phyloP scores from a whole-genome alignment of 352 stramenopile species.

The Pythium periplocum region DNA sequence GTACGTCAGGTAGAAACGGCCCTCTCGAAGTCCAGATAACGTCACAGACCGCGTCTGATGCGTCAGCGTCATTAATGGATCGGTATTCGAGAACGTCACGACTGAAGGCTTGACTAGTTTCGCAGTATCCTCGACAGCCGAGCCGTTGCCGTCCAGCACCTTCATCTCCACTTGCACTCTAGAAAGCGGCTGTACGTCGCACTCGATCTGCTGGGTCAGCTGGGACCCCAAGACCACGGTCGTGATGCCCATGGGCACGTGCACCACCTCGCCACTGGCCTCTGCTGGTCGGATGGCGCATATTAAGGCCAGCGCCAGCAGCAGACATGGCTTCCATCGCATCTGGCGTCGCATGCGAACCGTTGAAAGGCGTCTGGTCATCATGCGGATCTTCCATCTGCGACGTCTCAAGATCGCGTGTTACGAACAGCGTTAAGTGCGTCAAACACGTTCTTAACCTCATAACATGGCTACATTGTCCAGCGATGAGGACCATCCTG shows the following conservation, averaged over 20 bases:
- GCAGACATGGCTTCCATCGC: too few species aligned
- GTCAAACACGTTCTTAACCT: too few species aligned
- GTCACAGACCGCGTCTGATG: slow-evolving; percentile 35
- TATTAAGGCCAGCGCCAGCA: too few species aligned
- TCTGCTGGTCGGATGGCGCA: too few species aligned
- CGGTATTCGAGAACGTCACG: slow-evolving; percentile 28
- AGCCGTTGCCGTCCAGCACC: slow-evolving; percentile 31
- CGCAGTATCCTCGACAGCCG: neutral
- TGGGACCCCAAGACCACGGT: slow-evolving; percentile 31
- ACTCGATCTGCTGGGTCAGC: slow-evolving; percentile 38
- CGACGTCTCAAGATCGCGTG: too few species aligned
- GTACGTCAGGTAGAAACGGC: slow-evolving; percentile 62
- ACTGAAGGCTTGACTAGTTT: slow-evolving; percentile 31
- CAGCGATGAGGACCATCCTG: too few species aligned
- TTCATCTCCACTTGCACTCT: slow-evolving; percentile 39
- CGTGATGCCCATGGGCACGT: slow-evolving; percentile 51
- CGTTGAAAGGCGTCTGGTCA: too few species aligned
- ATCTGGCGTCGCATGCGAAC: too few species aligned
- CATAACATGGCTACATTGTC: too few species aligned
- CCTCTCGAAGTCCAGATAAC: slow-evolving; percentile 28
- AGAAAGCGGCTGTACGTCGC: slow-evolving; percentile 32
- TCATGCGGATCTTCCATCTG: too few species aligned
- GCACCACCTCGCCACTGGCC: slow-evolving; percentile 18
- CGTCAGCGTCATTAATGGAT: slow-evolving; percentile 13
- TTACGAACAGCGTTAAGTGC: too few species aligned